Evolutionary conservation across 768 basidiomycete genomes (phyloP).

Genomic region (Mrakia blollopis): DNA sequence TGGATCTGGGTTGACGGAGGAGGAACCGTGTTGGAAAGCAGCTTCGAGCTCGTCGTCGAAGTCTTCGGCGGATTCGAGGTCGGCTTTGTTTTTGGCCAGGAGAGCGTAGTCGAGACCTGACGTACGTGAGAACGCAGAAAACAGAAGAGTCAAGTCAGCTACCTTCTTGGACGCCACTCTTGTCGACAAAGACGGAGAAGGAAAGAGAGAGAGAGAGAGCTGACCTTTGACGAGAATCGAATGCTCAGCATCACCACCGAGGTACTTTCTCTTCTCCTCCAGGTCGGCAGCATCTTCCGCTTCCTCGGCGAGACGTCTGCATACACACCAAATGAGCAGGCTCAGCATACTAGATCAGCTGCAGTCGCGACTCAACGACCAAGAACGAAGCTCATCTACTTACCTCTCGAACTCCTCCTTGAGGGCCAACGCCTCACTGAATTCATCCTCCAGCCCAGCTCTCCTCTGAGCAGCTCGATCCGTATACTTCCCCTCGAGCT

Average conservation of each 20-base stretch:
- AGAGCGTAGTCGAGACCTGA: constrained; percentile 76
- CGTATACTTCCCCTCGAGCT: constrained; percentile 39
- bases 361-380: background rate
- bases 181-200: background rate
- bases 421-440: constrained; percentile 65
- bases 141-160: background rate
- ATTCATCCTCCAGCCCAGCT: constrained; percentile 42
- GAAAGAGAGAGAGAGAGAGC: background rate
- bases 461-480: constrained; percentile 44
- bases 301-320: constrained; percentile 43
- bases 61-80: constrained; percentile 51
- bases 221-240: constrained; percentile 70
- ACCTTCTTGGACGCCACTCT: no score
- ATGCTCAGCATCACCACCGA: constrained; percentile 80
- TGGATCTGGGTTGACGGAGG: constrained; percentile 14
- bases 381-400: background rate
- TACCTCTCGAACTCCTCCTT: constrained; percentile 71
- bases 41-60: constrained; percentile 66
- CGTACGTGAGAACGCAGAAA: background rate
- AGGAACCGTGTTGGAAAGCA: constrained; percentile 52
- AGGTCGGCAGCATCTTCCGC: constrained; percentile 58
- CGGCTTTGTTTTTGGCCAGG: constrained; percentile 75
- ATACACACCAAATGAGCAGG: constrained; percentile 43
- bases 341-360: constrained; percentile 39
- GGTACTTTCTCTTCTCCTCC: constrained; percentile 66